phyloP scores from a whole-genome alignment of 306 rosid species.

The Pueraria montana region DNA sequence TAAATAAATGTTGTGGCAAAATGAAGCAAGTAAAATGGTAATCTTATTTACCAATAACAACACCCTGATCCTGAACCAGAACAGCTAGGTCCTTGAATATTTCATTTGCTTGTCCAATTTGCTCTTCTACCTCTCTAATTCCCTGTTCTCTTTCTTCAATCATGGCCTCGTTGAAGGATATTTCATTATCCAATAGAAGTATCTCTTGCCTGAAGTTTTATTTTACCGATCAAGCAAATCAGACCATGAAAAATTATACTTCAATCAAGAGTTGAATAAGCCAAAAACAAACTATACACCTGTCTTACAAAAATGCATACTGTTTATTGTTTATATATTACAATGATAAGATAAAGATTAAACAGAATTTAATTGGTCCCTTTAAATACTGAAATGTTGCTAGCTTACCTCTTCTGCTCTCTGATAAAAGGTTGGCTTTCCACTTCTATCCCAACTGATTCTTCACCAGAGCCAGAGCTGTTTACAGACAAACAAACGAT shows the following conservation, averaged over 20 bases:
- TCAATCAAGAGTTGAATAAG: slow-evolving; percentile 18
- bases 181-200: slow-evolving; percentile 67
- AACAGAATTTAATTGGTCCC: slow-evolving; percentile 14
- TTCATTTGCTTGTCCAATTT: slow-evolving; percentile 78
- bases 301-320: slow-evolving; percentile 8
- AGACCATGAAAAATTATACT: slow-evolving; percentile 29
- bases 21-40: slow-evolving; percentile 11
- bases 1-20: slow-evolving; percentile 31
- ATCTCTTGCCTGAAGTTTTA: slow-evolving; percentile 73
- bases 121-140: slow-evolving; percentile 75
- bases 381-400: slow-evolving; percentile 27
- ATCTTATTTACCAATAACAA: slow-evolving; percentile 69
- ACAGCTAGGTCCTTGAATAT: slow-evolving; percentile 91
- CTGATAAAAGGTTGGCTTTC: slow-evolving; percentile 69
- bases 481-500: slow-evolving; percentile 36
- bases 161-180: slow-evolving; percentile 84
- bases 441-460: slow-evolving; percentile 52
- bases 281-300: neutral
- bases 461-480: slow-evolving; percentile 66
- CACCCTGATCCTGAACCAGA: slow-evolving; percentile 86
- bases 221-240: slow-evolving; percentile 45
- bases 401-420: slow-evolving; percentile 67
- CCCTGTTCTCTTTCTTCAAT: slow-evolving; percentile 92
- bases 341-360: slow-evolving; percentile 4
- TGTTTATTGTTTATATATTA: neutral